Percentiles rank a stretch among this genome's conserved stretches.
phyloP scores from a whole-genome alignment of 208 protist species.

The Trypanosoma brucei region DNA sequence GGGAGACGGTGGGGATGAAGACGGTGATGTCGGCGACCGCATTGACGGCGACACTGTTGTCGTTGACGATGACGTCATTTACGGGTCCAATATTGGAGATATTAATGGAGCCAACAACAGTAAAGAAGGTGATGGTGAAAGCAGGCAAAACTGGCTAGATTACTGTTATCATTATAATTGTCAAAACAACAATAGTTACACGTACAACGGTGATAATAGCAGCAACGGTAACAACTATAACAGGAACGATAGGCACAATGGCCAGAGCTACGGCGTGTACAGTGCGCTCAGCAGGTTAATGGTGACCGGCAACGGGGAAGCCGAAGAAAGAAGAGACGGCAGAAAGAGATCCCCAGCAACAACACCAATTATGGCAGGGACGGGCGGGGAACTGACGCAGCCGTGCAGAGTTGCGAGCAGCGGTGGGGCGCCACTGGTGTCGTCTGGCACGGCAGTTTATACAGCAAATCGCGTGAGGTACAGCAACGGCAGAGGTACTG shows the following conservation, averaged over 20 bases:
- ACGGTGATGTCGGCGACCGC: background rate
- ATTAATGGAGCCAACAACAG: no score
- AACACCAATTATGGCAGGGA: background rate
- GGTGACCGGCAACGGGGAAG: background rate
- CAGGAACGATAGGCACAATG: background rate
- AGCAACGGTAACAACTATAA: background rate
- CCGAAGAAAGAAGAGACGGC: background rate
- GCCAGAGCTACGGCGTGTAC: background rate
- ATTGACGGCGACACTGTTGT: background rate
- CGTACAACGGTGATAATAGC: background rate
- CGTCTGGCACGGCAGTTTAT: background rate
- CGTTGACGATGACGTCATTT: background rate
- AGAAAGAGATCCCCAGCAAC: background rate
- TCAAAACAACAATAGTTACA: background rate
- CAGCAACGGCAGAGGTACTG: background rate
- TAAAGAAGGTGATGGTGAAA: background rate
- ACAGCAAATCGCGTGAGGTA: conserved; percentile 11
- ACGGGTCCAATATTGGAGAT: no score
- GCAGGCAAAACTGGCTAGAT: background rate
- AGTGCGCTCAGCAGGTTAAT: background rate
- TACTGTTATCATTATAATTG: background rate
- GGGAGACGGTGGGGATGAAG: conserved; percentile 1
- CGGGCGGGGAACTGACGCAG: background rate
- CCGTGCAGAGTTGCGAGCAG: background rate
- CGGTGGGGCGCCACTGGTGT: background rate